Base-by-base conservation (phyloP, 495 filamentous ascomycete genomes). In the Trypethelium eluteriae region DNA sequence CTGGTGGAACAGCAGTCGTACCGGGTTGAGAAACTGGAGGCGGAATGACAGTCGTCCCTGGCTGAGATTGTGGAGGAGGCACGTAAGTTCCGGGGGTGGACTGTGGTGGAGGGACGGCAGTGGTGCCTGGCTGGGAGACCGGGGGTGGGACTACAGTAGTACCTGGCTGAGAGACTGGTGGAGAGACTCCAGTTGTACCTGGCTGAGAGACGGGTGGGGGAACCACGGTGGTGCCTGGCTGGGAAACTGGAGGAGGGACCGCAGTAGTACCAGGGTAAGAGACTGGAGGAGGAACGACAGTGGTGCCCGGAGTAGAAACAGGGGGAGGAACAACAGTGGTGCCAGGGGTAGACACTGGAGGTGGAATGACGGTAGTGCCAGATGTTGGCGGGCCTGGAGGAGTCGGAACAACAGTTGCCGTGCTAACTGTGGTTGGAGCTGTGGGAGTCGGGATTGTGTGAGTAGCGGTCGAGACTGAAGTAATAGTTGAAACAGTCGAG, bases 401-500 rank as follows among this genome's bases (percentile, higher is more conserved):
- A 35, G 53, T 59, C 9, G 53, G 53, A 36, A 59, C 18, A 63
- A 50, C 36, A 14, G 38, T 66, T 65, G 16, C 36, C 68, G 62
- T 59, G 59, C 68, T 68, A 39, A 47, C 46, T 9, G 67, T 65
- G 25, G 44, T 49, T n/a, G 56, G 56, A 38, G 44, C 14, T 36
- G 44, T 53, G 12, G 53, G 36, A 62, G 65, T 67, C n/a, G 41
- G 39, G 57, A 65, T 62, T 0, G 68, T 69, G 56, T 59, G 53
- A 18, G 53, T 59, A 6, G 53, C 53, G 3, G 53, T 59, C 3
- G 53, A 59, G 32, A 59, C 53, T 6, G 53, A 39, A 2, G 38
- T 62, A 56, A 76, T 70, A 49, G 74, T 77, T 67, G 71, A 75
- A 67, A 79, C 76, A 53, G 81, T 79, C 46, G 80, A 80, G 73